A percentile compares a stretch with the other conserved stretches of the same genome.
Conservation (phyloP, 345 rosid species). For the Camelina neglecta region DNA sequence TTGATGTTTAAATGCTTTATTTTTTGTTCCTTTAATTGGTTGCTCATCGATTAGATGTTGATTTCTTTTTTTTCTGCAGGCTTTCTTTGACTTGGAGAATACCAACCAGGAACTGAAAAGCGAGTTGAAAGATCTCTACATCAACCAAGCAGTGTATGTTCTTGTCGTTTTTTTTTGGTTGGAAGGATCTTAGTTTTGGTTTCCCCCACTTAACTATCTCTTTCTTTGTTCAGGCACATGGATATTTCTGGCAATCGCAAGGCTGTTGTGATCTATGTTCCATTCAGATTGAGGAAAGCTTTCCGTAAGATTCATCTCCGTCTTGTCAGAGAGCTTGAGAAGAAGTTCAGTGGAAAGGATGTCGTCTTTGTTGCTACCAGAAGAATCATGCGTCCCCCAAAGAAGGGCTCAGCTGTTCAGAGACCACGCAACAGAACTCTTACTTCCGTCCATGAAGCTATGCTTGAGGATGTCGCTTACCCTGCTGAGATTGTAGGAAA, state of each 20-base stretch:
- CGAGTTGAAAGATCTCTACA: slow-evolving; percentile 82
- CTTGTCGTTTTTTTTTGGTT: not conserved
- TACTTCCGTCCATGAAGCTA: slow-evolving; percentile 80
- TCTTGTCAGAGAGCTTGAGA: slow-evolving; percentile 90
- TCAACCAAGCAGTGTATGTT: slow-evolving; percentile 73
- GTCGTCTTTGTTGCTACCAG: slow-evolving; percentile 74
- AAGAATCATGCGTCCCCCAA: slow-evolving; percentile 83
- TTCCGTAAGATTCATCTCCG: slow-evolving; percentile 85
- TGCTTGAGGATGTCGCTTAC: slow-evolving; percentile 80
- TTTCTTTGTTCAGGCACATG: slow-evolving; percentile 59
- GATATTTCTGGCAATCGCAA: slow-evolving; percentile 76
- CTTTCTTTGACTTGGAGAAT: slow-evolving; percentile 81
- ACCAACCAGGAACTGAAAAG: slow-evolving; percentile 82
- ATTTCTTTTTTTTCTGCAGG: slow-evolving; percentile 46
- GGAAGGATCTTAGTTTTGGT: not conserved
- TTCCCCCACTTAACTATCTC: not conserved
- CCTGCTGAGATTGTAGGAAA: slow-evolving; percentile 97
- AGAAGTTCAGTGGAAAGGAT: slow-evolving; percentile 96
- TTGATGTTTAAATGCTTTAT: not conserved
- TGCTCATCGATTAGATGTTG: not conserved
- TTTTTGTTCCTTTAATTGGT: too few species aligned
- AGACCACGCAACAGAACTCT: slow-evolving; percentile 83
- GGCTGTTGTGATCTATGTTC: slow-evolving; percentile 82
- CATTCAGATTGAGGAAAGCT: slow-evolving; percentile 83
- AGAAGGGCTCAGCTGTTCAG: slow-evolving; percentile 93